Percentiles rank a stretch among this genome's conserved stretches.
These are phyloP conservation scores for Monosporascus cannonballus DNA, from an alignment of 2,329 filamentous ascomycete genomes.

Conservation along the genomic window DNA sequence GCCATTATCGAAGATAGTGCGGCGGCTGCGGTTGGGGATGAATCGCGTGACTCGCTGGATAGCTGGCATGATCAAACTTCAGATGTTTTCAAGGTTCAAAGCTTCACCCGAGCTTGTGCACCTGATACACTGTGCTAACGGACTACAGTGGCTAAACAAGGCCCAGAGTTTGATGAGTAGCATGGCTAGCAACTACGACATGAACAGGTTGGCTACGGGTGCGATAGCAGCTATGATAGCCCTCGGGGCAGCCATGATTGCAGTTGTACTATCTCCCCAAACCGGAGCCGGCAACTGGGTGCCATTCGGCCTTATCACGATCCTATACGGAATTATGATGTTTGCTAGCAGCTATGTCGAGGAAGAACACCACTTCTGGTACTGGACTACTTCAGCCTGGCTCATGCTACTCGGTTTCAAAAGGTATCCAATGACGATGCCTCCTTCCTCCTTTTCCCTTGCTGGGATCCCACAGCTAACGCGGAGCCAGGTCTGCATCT, in stretches of 20 bases:
- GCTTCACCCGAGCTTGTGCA: background rate
- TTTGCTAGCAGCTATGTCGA: conserved; percentile 97
- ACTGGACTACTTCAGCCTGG: conserved; percentile 78
- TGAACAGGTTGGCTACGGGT: conserved; percentile 52
- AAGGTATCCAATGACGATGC: conserved; percentile 20
- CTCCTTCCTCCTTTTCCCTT: background rate
- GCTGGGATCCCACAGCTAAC: background rate
- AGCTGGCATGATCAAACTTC: conserved; percentile 31
- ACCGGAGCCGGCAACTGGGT: conserved; percentile 23
- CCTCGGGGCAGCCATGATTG: conserved; percentile 24
- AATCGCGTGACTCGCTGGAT: conserved; percentile 2
- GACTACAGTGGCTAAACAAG: conserved; percentile 54
- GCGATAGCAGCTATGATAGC: conserved; percentile 31
- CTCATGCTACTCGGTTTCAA: conserved; percentile 46
- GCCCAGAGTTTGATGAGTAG: conserved; percentile 79
- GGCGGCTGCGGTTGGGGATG: conserved; percentile 3
- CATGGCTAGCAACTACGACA: conserved; percentile 88
- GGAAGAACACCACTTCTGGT: conserved; percentile 99
- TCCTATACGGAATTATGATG: conserved; percentile 80
- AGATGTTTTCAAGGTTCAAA: conserved; percentile 35
- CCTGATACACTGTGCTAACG: conserved; percentile 4
- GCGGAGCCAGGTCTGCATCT: conserved; percentile 1
- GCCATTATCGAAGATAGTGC: conserved; percentile 27
- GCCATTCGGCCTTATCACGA: conserved; percentile 45
- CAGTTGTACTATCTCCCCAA: conserved; percentile 32